Evolutionary conservation across 2,329 filamentous ascomycete genomes (phyloP), one percentile per base, ranked within the genome.

Genomic region (Fusarium armeniacum): DNA sequence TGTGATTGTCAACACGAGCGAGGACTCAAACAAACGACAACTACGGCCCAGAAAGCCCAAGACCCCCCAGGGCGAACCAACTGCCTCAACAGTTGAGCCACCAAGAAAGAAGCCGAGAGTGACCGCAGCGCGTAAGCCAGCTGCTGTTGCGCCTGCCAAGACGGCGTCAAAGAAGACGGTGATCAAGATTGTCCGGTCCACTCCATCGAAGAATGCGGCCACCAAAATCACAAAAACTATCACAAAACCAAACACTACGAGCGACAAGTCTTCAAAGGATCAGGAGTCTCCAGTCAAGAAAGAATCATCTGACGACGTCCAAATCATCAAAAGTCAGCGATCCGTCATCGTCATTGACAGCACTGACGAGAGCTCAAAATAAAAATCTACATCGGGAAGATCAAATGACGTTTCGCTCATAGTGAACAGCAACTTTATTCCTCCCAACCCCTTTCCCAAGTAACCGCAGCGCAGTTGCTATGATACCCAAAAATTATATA

Each of bases 31-130:
- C 46, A 75, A 69, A 40, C 62, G 71, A 62, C 67, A 66, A 45
- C 65, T 75, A 7, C 65, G 73, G 36, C 67, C 73, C 3, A 65
- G 71, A 47, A 75, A 75, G 22, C 51, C 59, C 26, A 67, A 62
- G 33, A 46, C 58, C 6, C 43, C 54, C 2, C 61, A 71, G 24
- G 58, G 58, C 12, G 61, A 71, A 38, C 36, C 53, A 26, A 49
- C 45, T 18, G 49, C 45, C 18, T 43, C 52, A 11, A 58, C 60
- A 30, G 47, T 54, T n/a, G 62, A 59, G 28, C 61, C 67, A 26
- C 32, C 52, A 33, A 50, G 52, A n/a, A 68, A 71, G 50, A 60
- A 55, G 40, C 43, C 41, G 18, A 71, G 49, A 54, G 45, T 32
- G 20, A 41, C 20, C 13, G 65, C 57, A 40, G 26, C 49, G 12